Base-by-base conservation (phyloP, 2,329 filamentous ascomycete species). In the Emmonsiellopsis sp. region DNA sequence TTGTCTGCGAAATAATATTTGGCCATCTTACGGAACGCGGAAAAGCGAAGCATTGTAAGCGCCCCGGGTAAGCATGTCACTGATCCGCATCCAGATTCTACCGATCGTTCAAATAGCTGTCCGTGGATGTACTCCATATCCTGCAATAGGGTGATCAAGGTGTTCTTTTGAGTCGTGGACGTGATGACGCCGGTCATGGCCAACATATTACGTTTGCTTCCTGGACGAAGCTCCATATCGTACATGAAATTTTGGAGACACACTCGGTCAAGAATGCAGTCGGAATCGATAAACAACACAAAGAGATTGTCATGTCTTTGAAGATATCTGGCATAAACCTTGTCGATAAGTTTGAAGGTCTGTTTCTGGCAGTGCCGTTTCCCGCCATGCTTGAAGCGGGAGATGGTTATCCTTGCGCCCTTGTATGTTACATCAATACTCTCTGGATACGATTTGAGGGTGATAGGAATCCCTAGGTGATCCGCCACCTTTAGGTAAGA, bases 91-190 rank as follows among this genome's bases (percentile, higher is more conserved):
- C 87, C 89, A 5, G 92, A 96, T 67, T 98, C 92, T 34, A 97
- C 91, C 0, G 91, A 94, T 53, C 92, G 84, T 70, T 98, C 93
- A 65, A 96, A 96, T 4, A 97, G 79, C 69, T 98, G 93, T 5
- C 92, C 93, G 69, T 97, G 93, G 31, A 97, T 87, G 65, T 97
- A 97, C 70, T 98, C 93, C 85, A 97, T 95, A 62, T 98, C 92
- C 70, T 98, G 92, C 5, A 98, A 77, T 11, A 98, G 76, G 0
- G 93, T 97, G 64, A 97, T 88, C 53, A 97, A 75, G 60, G 86
- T 89, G 68, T 94, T 87, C 63, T 87, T 93, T 62, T 86, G 82
- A 0, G 92, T 95, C 0, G 91, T 96, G 1, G 90, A 92, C 1
- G 92, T 97, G 65, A 97, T 97, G 65, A 97, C 88, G 34, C 92